Percentiles rank a stretch among this genome's conserved stretches.
Evolutionary conservation across 2,329 filamentous ascomycete genomes (phyloP).

Genomic region (Geosmithia morbida): DNA sequence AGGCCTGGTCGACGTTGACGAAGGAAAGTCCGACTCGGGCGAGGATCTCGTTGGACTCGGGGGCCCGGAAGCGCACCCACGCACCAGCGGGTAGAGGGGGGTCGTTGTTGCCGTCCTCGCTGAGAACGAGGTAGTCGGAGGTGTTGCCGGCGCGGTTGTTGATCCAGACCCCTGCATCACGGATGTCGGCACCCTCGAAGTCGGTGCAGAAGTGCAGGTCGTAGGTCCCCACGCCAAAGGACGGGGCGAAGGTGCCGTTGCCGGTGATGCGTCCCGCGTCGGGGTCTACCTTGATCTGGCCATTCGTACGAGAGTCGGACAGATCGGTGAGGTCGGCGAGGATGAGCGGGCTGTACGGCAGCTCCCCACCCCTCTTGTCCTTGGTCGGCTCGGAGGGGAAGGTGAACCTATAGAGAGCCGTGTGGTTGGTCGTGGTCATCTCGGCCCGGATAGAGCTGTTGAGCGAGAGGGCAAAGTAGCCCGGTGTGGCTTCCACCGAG

Average conservation of each 20-base stretch:
- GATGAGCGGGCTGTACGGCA: slow-evolving; percentile 30
- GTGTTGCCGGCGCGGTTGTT: slow-evolving; percentile 33
- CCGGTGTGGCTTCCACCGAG: slow-evolving; percentile 40
- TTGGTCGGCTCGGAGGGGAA: slow-evolving; percentile 24
- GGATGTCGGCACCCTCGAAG: slow-evolving; percentile 34
- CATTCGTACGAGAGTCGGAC: slow-evolving; percentile 10
- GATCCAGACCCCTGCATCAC: slow-evolving; percentile 42
- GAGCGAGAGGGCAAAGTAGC: slow-evolving; percentile 45
- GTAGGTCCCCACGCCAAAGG: slow-evolving; percentile 46
- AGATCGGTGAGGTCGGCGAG: slow-evolving; percentile 46
- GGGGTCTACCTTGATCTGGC: slow-evolving; percentile 15
- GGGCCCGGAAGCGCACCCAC: slow-evolving; percentile 44
- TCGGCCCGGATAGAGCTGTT: slow-evolving; percentile 43
- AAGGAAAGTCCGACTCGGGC: slow-evolving; percentile 61
- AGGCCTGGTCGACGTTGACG: slow-evolving; percentile 52
- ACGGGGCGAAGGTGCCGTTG: slow-evolving; percentile 41
- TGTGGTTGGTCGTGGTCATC: slow-evolving; percentile 46
- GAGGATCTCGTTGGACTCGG: slow-evolving; percentile 29
- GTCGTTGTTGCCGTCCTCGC: slow-evolving; percentile 11
- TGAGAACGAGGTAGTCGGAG: slow-evolving; percentile 20
- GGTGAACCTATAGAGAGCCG: slow-evolving; percentile 46
- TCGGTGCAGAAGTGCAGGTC: slow-evolving; percentile 46
- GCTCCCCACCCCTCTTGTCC: slow-evolving; percentile 3
- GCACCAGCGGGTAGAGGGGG: slow-evolving; percentile 30
- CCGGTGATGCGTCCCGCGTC: slow-evolving; percentile 41